Evolutionary conservation across 345 rosid genomes (phyloP).

Genomic region (Anacardium occidentale): DNA sequence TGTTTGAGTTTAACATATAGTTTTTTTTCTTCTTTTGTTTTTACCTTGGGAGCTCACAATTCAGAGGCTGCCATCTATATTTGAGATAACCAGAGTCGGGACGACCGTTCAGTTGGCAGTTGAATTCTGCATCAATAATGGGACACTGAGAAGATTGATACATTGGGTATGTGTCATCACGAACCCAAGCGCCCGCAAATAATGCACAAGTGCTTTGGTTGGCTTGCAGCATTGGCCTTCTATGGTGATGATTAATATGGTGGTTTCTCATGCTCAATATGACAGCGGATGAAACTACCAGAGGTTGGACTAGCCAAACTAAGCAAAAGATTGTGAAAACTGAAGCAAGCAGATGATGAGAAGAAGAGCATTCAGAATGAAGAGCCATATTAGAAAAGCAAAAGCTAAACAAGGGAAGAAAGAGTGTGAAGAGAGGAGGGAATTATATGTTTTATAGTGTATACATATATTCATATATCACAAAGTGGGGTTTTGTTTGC

Average conservation of each 20-base stretch:
- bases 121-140: constrained; percentile 67
- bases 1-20: too few species aligned
- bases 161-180: constrained; percentile 67
- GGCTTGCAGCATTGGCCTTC: constrained; percentile 24
- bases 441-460: background rate
- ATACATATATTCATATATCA: background rate
- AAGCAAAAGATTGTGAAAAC: constrained; percentile 31
- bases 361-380: background rate
- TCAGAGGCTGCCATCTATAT: constrained; percentile 84
- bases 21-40: background rate
- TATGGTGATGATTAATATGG: constrained; percentile 49
- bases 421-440: background rate
- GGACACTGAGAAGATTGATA: constrained; percentile 56
- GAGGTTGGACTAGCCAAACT: constrained; percentile 34
- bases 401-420: background rate
- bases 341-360: constrained; percentile 14
- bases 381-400: constrained; percentile 6
- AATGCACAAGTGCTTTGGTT: constrained; percentile 47
- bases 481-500: background rate
- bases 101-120: constrained; percentile 80
- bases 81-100: constrained; percentile 85
- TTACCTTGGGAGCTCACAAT: constrained; percentile 86
- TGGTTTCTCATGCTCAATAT: constrained; percentile 57
- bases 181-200: constrained; percentile 69
- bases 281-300: constrained; percentile 51